Evolutionary conservation across 192 early-diverging fungal genomes (phyloP).

Genomic region (Coemansia sp.): DNA sequence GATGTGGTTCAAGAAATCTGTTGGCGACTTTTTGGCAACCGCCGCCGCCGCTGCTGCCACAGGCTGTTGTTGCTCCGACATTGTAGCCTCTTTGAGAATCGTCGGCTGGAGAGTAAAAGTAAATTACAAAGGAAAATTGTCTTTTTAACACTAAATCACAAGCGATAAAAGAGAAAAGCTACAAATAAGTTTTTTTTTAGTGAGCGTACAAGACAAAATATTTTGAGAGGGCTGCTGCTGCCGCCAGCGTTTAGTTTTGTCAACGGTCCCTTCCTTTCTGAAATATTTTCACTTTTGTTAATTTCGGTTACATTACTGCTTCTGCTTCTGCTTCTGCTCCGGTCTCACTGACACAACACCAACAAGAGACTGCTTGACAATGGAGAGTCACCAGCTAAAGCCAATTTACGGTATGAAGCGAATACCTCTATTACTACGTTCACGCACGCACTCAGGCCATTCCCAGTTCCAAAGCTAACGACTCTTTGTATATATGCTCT

Average conservation of each 20-base stretch:
- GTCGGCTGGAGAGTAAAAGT: not conserved
- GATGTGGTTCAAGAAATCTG: slow-evolving; percentile 86
- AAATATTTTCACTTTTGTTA: not conserved
- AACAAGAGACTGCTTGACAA: slow-evolving; percentile 5
- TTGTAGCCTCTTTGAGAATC: not conserved
- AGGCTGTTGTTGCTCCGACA: slow-evolving; percentile 15
- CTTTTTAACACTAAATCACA: not conserved
- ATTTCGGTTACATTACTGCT: not conserved
- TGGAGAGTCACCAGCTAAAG: slow-evolving; percentile 40
- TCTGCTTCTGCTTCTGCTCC: not conserved
- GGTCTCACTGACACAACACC: not conserved
- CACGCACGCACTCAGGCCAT: not conserved
- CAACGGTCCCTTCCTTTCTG: not conserved
- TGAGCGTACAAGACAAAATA: no score
- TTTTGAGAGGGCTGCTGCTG: not conserved
- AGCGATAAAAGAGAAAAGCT: not conserved
- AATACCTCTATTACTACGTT: not conserved
- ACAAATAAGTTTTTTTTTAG: not conserved
- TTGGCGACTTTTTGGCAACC: slow-evolving; percentile 65
- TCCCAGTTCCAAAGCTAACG: not conserved
- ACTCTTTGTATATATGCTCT: not conserved
- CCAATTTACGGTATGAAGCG: slow-evolving; percentile 35
- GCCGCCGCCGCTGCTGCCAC: slow-evolving; percentile 13
- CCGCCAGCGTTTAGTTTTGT: not conserved
- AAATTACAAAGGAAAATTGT: not conserved